Percentiles rank a stretch among this genome's conserved stretches.
Evolutionary conservation across 805 yeast genomes (phyloP).

Genomic region (Candida montana): DNA sequence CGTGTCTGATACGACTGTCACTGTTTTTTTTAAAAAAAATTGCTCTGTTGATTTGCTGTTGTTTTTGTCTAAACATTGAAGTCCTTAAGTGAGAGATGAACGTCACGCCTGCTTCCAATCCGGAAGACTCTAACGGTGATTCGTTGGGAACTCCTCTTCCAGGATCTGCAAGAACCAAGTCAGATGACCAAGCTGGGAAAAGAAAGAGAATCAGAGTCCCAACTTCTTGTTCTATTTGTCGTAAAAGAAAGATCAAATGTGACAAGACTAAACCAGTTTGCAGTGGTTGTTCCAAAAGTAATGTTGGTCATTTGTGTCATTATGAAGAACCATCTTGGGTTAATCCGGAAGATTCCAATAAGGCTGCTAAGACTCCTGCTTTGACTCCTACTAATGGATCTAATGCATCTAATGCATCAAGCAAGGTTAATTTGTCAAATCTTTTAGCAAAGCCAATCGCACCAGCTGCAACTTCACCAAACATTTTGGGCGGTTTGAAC

Average conservation of each 20-base stretch:
- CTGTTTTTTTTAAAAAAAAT: too few relatives aligned
- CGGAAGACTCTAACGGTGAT: too few relatives aligned
- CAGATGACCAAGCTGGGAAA: constrained; percentile 1
- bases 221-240: constrained; percentile 42
- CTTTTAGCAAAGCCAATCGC: not conserved
- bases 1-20: too few relatives aligned
- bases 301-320: constrained; percentile 50
- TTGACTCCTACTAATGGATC: not conserved
- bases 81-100: too few relatives aligned
- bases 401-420: not conserved
- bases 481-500: constrained; percentile 1
- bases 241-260: constrained; percentile 43
- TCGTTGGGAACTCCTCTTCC: not conserved
- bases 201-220: constrained; percentile 33
- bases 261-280: constrained; percentile 48
- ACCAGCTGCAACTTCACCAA: not conserved
- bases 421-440: not conserved
- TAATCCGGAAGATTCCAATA: constrained; percentile 37
- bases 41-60: too few relatives aligned
- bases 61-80: too few relatives aligned
- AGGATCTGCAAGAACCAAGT: not conserved
- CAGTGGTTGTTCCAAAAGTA: constrained; percentile 48
- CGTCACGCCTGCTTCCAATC: too few relatives aligned
- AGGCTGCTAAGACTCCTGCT: not conserved
- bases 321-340: constrained; percentile 57